Base-by-base conservation (phyloP, 139 green algal genomes). In the Chlorella sorokiniana region DNA sequence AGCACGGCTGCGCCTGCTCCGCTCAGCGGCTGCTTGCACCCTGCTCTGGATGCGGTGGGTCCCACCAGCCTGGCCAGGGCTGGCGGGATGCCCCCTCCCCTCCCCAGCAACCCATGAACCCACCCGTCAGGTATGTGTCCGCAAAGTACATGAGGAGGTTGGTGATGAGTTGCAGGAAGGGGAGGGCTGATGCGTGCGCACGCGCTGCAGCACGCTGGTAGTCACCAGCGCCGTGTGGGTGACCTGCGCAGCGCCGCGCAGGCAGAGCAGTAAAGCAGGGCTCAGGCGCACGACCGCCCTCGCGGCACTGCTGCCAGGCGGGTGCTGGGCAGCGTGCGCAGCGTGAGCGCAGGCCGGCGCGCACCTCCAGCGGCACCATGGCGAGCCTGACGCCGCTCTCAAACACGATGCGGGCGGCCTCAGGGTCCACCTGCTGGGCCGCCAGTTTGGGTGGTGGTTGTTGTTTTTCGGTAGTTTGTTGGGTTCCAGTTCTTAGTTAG, bases 311-410 rank as follows among this genome's bases (percentile, higher is more conserved):
- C 35, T 35, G n/a, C n/a, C n/a, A n/a, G n/a, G n/a, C n/a, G n/a
- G n/a, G n/a, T n/a, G n/a, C n/a, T n/a, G 18, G 68, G 41, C 44
- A 64, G 29, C 11, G 11, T 9, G 25, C 3, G n/a, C 72, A 79
- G 18, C 37, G 38, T 48, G 45, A 37, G 35, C 4, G 9, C 29
- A 44, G 9, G 11, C 62, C 29, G n/a, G n/a, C n/a, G 7, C 44
- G 97, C 9, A 98, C 93, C 88, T 99, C 96, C 16, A 99, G 81
- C 0, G 96, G 96, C 42, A 99, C 88, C 95, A 99, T 98, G 20
- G 90, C 93, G 10, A 99, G 81, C 0, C 68, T 83, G 35, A 91
- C 88, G 0, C 91, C 92, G 3, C 73, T 85, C 67, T 97, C 84
- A 56, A 99, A 95, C 33, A 99, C 95, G 0, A 96, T 83, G 27